A percentile compares a stretch with the other conserved stretches of the same genome.
phyloP scores from a whole-genome alignment of 2,329 filamentous ascomycete species.

The Acarospora socialis region DNA sequence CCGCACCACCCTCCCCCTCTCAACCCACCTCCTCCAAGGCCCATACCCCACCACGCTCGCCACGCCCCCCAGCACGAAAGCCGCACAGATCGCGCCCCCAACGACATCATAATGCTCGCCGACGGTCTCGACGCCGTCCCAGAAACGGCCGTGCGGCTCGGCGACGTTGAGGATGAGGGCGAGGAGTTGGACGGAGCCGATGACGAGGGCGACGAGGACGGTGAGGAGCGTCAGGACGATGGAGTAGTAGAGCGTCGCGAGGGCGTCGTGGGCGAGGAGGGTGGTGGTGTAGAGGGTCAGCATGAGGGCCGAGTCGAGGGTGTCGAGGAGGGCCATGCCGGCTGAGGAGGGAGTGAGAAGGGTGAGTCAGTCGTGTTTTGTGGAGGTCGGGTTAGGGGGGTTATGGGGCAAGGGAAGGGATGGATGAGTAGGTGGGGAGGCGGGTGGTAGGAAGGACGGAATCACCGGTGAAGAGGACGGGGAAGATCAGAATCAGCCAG shows the following conservation, averaged over 20 bases:
- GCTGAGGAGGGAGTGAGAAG: slow-evolving; percentile 42
- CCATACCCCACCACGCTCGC: slow-evolving; percentile 62
- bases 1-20: too few relatives aligned
- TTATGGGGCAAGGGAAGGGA: too few relatives aligned
- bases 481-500: slow-evolving; percentile 90
- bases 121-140: slow-evolving; percentile 67
- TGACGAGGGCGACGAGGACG: slow-evolving; percentile 68
- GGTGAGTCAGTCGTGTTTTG: too few relatives aligned
- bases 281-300: slow-evolving; percentile 81
- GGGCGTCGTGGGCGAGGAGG: slow-evolving; percentile 59
- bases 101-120: slow-evolving; percentile 76
- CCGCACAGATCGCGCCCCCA: slow-evolving; percentile 66
- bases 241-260: slow-evolving; percentile 92
- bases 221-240: slow-evolving; percentile 75
- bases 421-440: too few relatives aligned
- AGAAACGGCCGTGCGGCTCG: slow-evolving; percentile 62
- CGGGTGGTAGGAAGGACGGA: too few relatives aligned
- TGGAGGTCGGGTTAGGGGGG: too few relatives aligned
- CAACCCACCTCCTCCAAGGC: slow-evolving; percentile 58
- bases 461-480: slow-evolving; percentile 69
- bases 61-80: slow-evolving; percentile 65
- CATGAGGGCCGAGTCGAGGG: slow-evolving; percentile 86
- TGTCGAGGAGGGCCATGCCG: slow-evolving; percentile 92
- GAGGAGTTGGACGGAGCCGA: slow-evolving; percentile 73
- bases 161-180: slow-evolving; percentile 65